Percentiles rank a stretch among this genome's conserved stretches.
Evolutionary conservation across 805 yeast species (phyloP).

Genomic region (Phaffomyces opuntiae): DNA sequence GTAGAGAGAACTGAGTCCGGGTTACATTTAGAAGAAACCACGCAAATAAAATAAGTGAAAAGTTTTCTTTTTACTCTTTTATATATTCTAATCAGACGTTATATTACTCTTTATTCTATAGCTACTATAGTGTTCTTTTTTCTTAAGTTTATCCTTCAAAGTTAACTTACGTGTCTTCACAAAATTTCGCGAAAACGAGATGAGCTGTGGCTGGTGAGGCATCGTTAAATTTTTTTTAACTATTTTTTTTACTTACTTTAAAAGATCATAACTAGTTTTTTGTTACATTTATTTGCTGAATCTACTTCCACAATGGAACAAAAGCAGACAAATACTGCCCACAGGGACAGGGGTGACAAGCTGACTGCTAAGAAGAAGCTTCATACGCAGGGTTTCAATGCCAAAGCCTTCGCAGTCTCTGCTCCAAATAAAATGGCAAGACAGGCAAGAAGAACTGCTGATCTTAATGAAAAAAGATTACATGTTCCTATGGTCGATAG

Average conservation of each 20-base stretch:
- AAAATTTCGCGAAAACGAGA: neutral
- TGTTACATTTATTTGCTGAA: neutral
- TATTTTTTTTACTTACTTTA: no score
- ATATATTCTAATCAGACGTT: no score
- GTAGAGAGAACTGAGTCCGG: no score
- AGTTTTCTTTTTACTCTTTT: no score
- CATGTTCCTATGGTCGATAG: slow-evolving; percentile 98
- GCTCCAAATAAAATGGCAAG: slow-evolving; percentile 83
- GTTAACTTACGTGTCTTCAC: no score
- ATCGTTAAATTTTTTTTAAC: slow-evolving; percentile 4
- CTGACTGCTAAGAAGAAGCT: slow-evolving; percentile 77
- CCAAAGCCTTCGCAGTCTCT: slow-evolving; percentile 75
- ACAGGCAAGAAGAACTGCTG: slow-evolving; percentile 79
- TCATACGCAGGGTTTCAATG: slow-evolving; percentile 81
- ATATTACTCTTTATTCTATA: no score
- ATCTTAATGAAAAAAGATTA: slow-evolving; percentile 68
- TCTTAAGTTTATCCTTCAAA: no score
- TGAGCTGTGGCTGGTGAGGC: slow-evolving; percentile 1
- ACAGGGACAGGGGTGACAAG: slow-evolving; percentile 50
- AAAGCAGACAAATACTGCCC: slow-evolving; percentile 75
- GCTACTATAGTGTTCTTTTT: no score
- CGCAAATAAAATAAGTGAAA: no score
- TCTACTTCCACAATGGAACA: slow-evolving; percentile 15
- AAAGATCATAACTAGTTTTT: neutral
- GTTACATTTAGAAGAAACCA: no score